Evolutionary conservation across 164 flowering plant species (phyloP).

Genomic region (Macadamia tetraphylla): DNA sequence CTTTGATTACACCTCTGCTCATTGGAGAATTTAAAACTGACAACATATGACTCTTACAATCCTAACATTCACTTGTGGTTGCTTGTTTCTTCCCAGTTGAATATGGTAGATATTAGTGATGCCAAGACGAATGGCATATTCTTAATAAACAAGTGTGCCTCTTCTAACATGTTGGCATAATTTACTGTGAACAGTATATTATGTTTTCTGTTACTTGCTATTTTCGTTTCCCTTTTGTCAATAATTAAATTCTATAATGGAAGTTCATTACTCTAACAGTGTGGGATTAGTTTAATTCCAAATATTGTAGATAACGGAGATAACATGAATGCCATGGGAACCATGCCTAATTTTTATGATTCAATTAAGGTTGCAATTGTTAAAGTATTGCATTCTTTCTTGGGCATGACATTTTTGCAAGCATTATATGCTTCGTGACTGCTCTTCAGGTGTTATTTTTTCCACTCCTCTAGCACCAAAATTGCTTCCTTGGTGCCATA

Average conservation of each 20-base stretch:
- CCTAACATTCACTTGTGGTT: no score
- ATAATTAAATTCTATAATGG: neutral
- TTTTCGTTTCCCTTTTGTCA: neutral
- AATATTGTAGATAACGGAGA: neutral
- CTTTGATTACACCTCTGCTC: no score
- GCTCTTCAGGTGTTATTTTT: neutral
- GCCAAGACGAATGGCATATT: no score
- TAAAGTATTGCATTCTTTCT: neutral
- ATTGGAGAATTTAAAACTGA: no score
- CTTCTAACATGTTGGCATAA: no score
- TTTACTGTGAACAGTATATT: no score
- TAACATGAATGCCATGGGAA: neutral
- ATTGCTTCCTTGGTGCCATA: neutral
- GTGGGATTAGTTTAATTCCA: neutral
- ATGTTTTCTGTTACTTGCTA: neutral
- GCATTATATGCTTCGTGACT: neutral
- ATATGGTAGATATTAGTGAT: no score
- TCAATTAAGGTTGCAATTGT: neutral
- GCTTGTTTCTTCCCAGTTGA: no score
- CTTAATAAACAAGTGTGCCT: no score
- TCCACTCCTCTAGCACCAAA: neutral
- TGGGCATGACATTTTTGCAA: neutral
- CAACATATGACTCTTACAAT: no score
- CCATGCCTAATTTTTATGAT: neutral
- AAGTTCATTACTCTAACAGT: neutral